Conservation (phyloP, 805 yeast species). For the Spathaspora boniae region DNA sequence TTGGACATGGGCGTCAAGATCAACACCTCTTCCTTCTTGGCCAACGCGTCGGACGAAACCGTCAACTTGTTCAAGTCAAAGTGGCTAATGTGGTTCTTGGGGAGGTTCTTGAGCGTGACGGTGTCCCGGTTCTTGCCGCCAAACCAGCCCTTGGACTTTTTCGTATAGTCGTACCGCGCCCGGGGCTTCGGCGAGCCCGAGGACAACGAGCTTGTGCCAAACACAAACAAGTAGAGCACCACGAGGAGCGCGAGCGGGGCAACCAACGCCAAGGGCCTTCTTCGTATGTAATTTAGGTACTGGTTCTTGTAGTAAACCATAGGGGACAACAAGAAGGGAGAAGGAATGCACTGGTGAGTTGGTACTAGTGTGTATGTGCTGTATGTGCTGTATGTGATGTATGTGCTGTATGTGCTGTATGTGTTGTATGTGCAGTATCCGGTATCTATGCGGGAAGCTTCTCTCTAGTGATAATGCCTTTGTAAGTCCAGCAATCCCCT, state of each 20-base stretch:
- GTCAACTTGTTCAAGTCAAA: slow-evolving; percentile 79
- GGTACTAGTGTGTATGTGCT: slow-evolving; percentile 1
- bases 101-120: slow-evolving; percentile 56
- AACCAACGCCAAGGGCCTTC: slow-evolving; percentile 48
- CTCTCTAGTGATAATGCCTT: no score
- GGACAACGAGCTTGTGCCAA: slow-evolving; percentile 20
- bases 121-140: slow-evolving; percentile 46
- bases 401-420: no score
- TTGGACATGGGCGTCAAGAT: slow-evolving; percentile 87
- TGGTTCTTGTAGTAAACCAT: slow-evolving; percentile 21
- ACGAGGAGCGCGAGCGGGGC: slow-evolving; percentile 46
- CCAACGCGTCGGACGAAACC: slow-evolving; percentile 67
- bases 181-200: slow-evolving; percentile 11
- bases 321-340: no score
- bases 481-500: no score
- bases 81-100: slow-evolving; percentile 73
- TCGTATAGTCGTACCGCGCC: slow-evolving; percentile 45
- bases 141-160: slow-evolving; percentile 45
- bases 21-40: slow-evolving; percentile 77
- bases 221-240: slow-evolving; percentile 40
- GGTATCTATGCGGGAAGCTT: no score
- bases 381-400: no score
- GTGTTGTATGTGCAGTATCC: no score
- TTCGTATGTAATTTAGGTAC: slow-evolving; percentile 53
- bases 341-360: neutral